Percentiles rank a stretch among this genome's conserved stretches.
Conservation (phyloP, 805 yeast genomes). For the Spathaspora gorwiae region DNA sequence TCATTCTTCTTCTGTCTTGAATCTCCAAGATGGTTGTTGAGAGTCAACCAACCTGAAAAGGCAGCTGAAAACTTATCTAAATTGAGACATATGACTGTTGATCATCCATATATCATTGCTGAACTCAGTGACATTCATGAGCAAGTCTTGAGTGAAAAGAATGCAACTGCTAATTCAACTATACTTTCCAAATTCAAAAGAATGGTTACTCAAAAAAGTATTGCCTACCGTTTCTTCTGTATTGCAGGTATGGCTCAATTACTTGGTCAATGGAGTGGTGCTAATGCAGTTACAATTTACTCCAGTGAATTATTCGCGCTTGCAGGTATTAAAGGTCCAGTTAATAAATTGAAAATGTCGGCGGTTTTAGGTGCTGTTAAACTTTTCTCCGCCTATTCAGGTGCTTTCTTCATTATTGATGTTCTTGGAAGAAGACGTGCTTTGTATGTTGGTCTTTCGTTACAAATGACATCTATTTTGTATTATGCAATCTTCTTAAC, state of each 20-base stretch:
- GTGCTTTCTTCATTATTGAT: conserved; percentile 51
- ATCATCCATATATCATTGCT: conserved; percentile 44
- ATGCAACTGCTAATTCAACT: conserved; percentile 17
- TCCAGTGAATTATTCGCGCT: conserved; percentile 47
- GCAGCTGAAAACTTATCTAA: conserved; percentile 36
- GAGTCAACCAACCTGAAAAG: conserved; percentile 31
- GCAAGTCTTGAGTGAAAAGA: conserved; percentile 26
- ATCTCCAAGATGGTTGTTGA: conserved; percentile 49
- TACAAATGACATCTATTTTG: conserved; percentile 40
- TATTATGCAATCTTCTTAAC: conserved; percentile 45
- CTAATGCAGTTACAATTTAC: conserved; percentile 50
- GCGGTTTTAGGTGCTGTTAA: conserved; percentile 50
- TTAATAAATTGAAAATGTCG: conserved; percentile 41
- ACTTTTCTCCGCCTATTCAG: conserved; percentile 40
- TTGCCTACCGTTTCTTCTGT: conserved; percentile 40
- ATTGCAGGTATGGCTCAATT: conserved; percentile 40
- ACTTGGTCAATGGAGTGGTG: conserved; percentile 54
- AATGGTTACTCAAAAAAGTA: conserved; percentile 26
- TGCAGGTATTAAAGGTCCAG: conserved; percentile 37
- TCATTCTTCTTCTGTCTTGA: conserved; percentile 41
- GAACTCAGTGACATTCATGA: conserved; percentile 48
- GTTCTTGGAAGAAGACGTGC: conserved; percentile 46
- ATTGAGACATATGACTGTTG: conserved; percentile 38
- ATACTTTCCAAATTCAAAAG: conserved; percentile 22
- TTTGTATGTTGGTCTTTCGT: conserved; percentile 41